Evolutionary conservation across 139 green algal genomes (phyloP).

Genomic region (Ettlia oleoabundans): DNA sequence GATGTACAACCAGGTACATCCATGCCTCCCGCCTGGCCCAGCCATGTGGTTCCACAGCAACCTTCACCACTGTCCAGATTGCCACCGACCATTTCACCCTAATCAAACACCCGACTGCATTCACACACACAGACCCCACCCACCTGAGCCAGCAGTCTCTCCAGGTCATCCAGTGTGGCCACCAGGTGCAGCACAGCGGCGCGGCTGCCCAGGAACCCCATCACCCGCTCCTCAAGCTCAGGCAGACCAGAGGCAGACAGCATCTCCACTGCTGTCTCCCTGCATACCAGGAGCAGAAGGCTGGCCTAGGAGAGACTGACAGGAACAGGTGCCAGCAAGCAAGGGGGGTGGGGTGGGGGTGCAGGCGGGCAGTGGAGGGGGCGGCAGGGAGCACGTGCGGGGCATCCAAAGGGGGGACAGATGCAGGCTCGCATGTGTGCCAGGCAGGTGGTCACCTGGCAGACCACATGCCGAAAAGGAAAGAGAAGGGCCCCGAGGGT

Average conservation of each 20-base stretch:
- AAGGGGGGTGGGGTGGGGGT: background rate
- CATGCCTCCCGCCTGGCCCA: no score
- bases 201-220: constrained; percentile 69
- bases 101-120: background rate
- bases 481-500: no score
- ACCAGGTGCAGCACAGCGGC: constrained; percentile 50
- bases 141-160: constrained; percentile 50
- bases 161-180: constrained; percentile 64
- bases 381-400: no score
- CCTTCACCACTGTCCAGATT: no score
- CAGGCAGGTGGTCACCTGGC: no score
- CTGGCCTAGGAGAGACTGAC: background rate
- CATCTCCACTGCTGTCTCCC: constrained; percentile 60
- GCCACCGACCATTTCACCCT: background rate
- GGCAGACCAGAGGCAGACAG: constrained; percentile 56
- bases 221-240: constrained; percentile 71
- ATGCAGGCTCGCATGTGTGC: no score
- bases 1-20: no score
- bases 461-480: no score
- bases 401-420: no score
- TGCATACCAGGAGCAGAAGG: no score
- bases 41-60: no score
- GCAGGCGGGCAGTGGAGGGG: background rate
- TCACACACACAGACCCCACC: background rate
- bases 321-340: no score